These are phyloP conservation scores for Sugiyamaella mastotermitis DNA, from an alignment of 805 yeast genomes.

Conservation along the genomic window DNA sequence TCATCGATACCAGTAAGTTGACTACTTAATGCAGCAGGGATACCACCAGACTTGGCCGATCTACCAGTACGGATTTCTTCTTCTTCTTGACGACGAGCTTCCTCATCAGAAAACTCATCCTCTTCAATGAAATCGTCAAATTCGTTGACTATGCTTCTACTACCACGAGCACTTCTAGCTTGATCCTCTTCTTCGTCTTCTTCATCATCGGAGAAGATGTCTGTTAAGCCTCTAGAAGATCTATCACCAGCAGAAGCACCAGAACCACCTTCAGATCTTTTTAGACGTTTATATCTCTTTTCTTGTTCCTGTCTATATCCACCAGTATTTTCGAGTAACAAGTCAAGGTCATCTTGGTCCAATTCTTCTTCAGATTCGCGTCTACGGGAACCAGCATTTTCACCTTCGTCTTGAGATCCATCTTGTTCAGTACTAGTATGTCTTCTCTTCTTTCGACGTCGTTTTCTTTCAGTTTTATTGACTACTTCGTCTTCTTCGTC, in stretches of 20 bases:
- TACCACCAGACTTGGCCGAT: conserved; percentile 12
- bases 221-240: conserved; percentile 44
- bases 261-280: conserved; percentile 55
- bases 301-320: conserved; percentile 33
- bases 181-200: conserved; percentile 23
- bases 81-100: conserved; percentile 51
- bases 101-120: conserved; percentile 91
- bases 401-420: conserved; percentile 14
- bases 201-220: conserved; percentile 61
- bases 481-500: conserved; percentile 44
- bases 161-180: conserved; percentile 17
- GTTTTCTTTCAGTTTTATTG: conserved; percentile 20
- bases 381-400: conserved; percentile 12
- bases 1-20: conserved; percentile 57
- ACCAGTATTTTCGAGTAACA: conserved; percentile 86
- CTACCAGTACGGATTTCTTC: conserved; percentile 36
- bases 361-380: conserved; percentile 49
- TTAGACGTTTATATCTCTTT: conserved; percentile 64
- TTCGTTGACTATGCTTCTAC: conserved; percentile 55
- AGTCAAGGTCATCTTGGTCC: conserved; percentile 93
- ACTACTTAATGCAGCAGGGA: conserved; percentile 24
- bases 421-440: conserved; percentile 16
- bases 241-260: conserved; percentile 19
- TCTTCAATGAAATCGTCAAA: conserved; percentile 97
- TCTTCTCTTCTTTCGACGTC: conserved; percentile 23